Conservation (phyloP, 129 eudicot species). For the Logfia minima region DNA sequence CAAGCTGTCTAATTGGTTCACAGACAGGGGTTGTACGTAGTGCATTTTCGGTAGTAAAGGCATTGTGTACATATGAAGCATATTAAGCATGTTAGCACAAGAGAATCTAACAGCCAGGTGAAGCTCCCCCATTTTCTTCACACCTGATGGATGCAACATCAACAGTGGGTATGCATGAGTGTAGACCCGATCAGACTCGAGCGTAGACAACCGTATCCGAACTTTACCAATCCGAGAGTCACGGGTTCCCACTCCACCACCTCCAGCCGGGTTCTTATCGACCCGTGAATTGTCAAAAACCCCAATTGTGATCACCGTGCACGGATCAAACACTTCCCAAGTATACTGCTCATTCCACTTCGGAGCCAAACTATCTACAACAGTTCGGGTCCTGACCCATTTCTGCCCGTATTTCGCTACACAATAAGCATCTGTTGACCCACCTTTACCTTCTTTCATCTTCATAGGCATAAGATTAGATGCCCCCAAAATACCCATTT, state of each 20-base stretch:
- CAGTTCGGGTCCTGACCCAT: constrained; percentile 93
- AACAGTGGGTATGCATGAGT: constrained; percentile 87
- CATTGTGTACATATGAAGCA: constrained; percentile 80
- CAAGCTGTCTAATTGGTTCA: constrained; percentile 74
- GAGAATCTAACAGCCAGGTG: constrained; percentile 90
- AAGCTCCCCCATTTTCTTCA: constrained; percentile 97
- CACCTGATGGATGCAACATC: constrained; percentile 88
- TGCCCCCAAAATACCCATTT: constrained; percentile 92
- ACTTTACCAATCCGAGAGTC: constrained; percentile 87
- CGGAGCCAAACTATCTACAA: constrained; percentile 74
- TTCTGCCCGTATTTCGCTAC: constrained; percentile 93
- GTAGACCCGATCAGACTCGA: constrained; percentile 78
- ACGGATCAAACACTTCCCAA: constrained; percentile 98
- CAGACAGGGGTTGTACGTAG: constrained; percentile 80
- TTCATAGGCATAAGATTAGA: constrained; percentile 88
- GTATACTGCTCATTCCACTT: constrained; percentile 99
- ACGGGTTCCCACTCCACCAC: constrained; percentile 34
- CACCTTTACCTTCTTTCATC: constrained; percentile 89
- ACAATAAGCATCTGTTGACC: constrained; percentile 77
- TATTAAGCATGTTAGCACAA: constrained; percentile 78
- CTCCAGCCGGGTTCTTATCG: constrained; percentile 48
- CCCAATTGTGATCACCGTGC: constrained; percentile 91
- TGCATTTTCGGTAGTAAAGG: constrained; percentile 95
- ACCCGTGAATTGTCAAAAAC: constrained; percentile 82
- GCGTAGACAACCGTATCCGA: constrained; percentile 77